These are phyloP conservation scores for Aspergillus unguis DNA, from an alignment of 2,329 filamentous ascomycete species.

Conservation along the genomic window DNA sequence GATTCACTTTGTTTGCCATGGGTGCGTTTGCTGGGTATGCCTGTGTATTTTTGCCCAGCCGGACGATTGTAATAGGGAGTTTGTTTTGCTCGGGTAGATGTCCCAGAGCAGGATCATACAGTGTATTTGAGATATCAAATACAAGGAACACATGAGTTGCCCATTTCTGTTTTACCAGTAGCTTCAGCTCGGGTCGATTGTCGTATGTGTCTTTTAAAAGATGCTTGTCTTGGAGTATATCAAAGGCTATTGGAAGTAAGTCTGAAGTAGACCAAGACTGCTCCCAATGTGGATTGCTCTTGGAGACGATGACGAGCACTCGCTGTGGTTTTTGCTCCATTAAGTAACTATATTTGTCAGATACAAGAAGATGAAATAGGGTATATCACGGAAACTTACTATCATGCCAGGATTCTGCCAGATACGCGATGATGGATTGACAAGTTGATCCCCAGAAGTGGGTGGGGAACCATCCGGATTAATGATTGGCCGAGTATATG, in stretches of 20 bases:
- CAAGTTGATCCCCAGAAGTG: no score
- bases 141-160: slow-evolving; percentile 24
- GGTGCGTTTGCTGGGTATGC: slow-evolving; percentile 22
- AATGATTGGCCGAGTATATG: no score
- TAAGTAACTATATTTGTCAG: background rate
- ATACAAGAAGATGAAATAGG: no score
- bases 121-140: slow-evolving; percentile 24
- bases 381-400: no score
- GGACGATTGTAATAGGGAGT: slow-evolving; percentile 23
- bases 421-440: no score
- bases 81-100: slow-evolving; percentile 27
- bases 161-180: slow-evolving; percentile 25
- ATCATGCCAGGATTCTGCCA: no score
- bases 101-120: slow-evolving; percentile 21
- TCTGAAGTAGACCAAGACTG: slow-evolving; percentile 19
- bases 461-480: no score
- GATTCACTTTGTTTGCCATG: slow-evolving; percentile 23
- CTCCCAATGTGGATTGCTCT: slow-evolving; percentile 18
- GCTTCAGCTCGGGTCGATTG: slow-evolving; percentile 9
- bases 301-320: slow-evolving; percentile 25
- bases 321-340: slow-evolving; percentile 17
- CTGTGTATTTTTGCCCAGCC: slow-evolving; percentile 22
- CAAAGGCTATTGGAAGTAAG: slow-evolving; percentile 19
- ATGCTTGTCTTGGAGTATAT: slow-evolving; percentile 16
- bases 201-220: slow-evolving; percentile 7